A percentile compares a stretch with the other conserved stretches of the same genome.
phyloP scores from a whole-genome alignment of 805 yeast genomes.

The Ogataea zsoltii region DNA sequence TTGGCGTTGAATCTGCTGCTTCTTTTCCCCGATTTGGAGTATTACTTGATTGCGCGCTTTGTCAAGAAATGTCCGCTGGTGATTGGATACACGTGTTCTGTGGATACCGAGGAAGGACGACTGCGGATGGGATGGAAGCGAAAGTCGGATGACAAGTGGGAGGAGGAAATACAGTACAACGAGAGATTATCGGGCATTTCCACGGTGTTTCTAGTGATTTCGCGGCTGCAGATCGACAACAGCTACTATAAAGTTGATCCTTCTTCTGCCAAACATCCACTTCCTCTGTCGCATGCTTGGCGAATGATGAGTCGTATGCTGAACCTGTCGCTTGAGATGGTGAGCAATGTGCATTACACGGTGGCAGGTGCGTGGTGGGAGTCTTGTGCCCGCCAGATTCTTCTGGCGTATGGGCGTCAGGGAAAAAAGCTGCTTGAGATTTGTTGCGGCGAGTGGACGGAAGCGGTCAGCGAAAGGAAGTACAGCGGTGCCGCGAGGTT shows the following conservation, averaged over 20 bases:
- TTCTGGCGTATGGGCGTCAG: conserved; percentile 64
- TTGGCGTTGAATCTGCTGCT: conserved; percentile 57
- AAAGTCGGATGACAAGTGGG: conserved; percentile 49
- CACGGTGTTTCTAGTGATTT: conserved; percentile 75
- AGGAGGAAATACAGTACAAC: conserved; percentile 65
- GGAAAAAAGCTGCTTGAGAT: conserved; percentile 58
- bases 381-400: conserved; percentile 60
- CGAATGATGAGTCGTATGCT: conserved; percentile 66
- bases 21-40: conserved; percentile 49
- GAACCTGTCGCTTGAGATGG: conserved; percentile 50
- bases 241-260: conserved; percentile 23
- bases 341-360: conserved; percentile 70
- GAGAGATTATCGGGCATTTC: conserved; percentile 88
- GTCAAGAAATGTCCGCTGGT: conserved; percentile 89
- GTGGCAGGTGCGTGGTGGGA: conserved; percentile 92
- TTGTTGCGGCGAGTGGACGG: conserved; percentile 53
- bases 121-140: conserved; percentile 86
- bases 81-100: conserved; percentile 75
- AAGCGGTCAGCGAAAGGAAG: conserved; percentile 47
- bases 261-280: conserved; percentile 44
- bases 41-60: conserved; percentile 71
- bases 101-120: conserved; percentile 83
- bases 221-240: conserved; percentile 45
- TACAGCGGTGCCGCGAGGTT: conserved; percentile 81
- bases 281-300: conserved; percentile 67